Base-by-base conservation (phyloP, 2,329 filamentous ascomycete genomes). In the Sarocladiaceae sp. region DNA sequence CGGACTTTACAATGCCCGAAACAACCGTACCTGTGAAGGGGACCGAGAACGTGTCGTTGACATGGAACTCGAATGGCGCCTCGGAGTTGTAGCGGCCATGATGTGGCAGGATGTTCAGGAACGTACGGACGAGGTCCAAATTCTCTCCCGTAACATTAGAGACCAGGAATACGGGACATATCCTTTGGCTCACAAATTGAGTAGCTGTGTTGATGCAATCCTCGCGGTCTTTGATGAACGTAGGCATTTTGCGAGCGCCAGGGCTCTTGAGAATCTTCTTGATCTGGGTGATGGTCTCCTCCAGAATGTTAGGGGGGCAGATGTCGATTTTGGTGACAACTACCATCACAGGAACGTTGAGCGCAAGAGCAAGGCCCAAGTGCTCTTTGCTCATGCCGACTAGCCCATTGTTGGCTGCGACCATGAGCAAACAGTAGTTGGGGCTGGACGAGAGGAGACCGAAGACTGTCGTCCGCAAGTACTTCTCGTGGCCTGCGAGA, bases 361-460 rank as follows among this genome's bases (percentile, higher is more conserved):
- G 72, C 1, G 93, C 90, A 24, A 97, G 71, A 0, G 93, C 91
- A 51, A 98, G 95, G 13, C 93, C 93, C 3, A 98, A 70, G 63
- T 98, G 93, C 69, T 98, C 93, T 73, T 94, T 95, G 65, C 88
- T 95, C 93, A 97, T 98, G 16, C 93, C 93, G 37, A 97, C 87
- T 35, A 98, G 72, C 3, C 93, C 93, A 59, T 98, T 97, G 57
- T 98, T 98, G 15, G 93, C 93, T 11, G 93, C 93, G 0, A 98
- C 93, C 93, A 98, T 98, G 39, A 98, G 78, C 21, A 98, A 68
- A 61, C 93, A 97, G 69, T 97, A 98, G 59, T 97, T 95, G 0
- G 93, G 93, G 68, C 89, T 94, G 65, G 88, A 94, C 45, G 88
- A 95, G 19, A 98, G 70, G 53, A 98, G 74, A 2, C 93, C 93